phyloP scores from a whole-genome alignment of 805 yeast species.

The Candida schatavii region DNA sequence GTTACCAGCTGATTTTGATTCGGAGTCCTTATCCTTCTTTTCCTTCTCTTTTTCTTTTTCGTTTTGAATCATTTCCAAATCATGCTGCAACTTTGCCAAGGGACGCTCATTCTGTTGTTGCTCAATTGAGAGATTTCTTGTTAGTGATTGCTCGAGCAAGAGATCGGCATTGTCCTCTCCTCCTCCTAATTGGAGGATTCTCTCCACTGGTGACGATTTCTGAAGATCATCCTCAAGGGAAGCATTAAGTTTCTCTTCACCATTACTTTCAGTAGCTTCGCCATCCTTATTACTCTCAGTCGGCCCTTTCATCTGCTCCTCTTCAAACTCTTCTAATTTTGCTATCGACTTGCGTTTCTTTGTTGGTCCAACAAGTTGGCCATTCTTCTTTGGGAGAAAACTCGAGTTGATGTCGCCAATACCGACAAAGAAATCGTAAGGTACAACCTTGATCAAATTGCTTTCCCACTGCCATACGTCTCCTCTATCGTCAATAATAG shows the following conservation, averaged over 20 bases:
- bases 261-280: not conserved
- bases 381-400: slow-evolving; percentile 78
- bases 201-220: slow-evolving; percentile 43
- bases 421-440: slow-evolving; percentile 94
- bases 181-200: slow-evolving; percentile 45
- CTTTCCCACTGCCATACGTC: slow-evolving; percentile 99
- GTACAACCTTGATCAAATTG: slow-evolving; percentile 86
- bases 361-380: slow-evolving; percentile 56
- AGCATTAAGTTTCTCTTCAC: not conserved
- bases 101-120: slow-evolving; percentile 83
- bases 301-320: slow-evolving; percentile 6
- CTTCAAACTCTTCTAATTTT: slow-evolving; percentile 45
- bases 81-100: slow-evolving; percentile 75
- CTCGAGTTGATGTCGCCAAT: slow-evolving; percentile 96
- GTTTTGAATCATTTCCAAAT: slow-evolving; percentile 52
- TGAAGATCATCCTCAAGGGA: slow-evolving; percentile 13
- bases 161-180: slow-evolving; percentile 50
- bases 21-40: slow-evolving; percentile 12
- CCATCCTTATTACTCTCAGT: not conserved
- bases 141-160: slow-evolving; percentile 54
- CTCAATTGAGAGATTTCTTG: slow-evolving; percentile 68
- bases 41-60: slow-evolving; percentile 20
- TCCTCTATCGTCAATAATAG: slow-evolving; percentile 94
- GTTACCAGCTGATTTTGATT: slow-evolving; percentile 10
- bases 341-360: slow-evolving; percentile 58